Evolutionary conservation across 1,284 basidiomycete genomes (phyloP).

Genomic region (Thelephora terrestris): DNA sequence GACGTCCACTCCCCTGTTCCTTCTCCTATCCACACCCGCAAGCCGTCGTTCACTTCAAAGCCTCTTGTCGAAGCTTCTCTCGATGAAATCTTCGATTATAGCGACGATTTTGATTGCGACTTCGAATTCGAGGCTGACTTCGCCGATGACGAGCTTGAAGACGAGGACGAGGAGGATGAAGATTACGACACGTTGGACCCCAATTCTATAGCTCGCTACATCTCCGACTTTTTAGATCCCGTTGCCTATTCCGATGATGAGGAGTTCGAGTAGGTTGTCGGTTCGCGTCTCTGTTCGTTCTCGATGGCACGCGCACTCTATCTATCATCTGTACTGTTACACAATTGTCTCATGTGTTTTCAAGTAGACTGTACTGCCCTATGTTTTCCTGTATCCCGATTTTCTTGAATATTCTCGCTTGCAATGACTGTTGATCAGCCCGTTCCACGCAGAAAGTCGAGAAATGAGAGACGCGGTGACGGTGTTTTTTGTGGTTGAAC

Average conservation of each 20-base stretch:
- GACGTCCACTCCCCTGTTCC: not conserved
- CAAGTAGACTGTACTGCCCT: not conserved
- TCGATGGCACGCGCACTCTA: not conserved
- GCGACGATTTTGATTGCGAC: no score
- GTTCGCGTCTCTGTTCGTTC: not conserved
- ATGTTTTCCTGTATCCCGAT: not conserved
- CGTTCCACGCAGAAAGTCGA: no score
- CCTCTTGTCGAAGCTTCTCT: not conserved
- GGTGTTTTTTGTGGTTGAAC: no score
- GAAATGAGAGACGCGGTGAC: no score
- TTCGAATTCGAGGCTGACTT: not conserved
- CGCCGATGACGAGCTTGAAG: not conserved
- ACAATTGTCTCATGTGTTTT: not conserved
- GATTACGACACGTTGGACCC: not conserved
- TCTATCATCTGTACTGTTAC: not conserved
- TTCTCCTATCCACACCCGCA: not conserved
- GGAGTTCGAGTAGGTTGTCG: not conserved
- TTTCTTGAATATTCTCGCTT: no score
- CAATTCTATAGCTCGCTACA: not conserved
- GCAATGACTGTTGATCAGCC: no score
- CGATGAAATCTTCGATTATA: no score
- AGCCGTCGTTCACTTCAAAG: not conserved
- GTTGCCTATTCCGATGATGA: not conserved
- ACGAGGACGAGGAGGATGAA: not conserved
- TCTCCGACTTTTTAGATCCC: not conserved